Conservation (phyloP, 1,284 basidiomycete genomes). For the Volvariella surrecta region DNA sequence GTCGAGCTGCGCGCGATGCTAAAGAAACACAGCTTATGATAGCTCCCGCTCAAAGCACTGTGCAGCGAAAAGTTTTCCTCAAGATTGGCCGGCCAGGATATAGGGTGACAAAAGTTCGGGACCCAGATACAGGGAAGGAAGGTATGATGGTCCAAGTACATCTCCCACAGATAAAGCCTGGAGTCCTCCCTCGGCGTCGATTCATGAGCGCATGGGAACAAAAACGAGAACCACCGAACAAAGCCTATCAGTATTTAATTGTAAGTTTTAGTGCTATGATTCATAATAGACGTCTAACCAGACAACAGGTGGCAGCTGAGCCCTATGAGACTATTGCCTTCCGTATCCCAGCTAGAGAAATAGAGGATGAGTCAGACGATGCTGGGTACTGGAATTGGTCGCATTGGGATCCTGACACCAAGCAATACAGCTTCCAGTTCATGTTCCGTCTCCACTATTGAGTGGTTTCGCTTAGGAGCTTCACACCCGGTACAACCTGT, state of each 20-base stretch:
- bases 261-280: constrained; percentile 41
- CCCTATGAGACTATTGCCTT: constrained; percentile 99
- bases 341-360: constrained; percentile 95
- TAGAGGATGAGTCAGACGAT: constrained; percentile 89
- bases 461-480: no score
- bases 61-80: constrained; percentile 90
- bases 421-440: constrained; percentile 93
- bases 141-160: constrained; percentile 97
- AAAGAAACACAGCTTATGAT: constrained; percentile 88
- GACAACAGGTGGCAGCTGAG: constrained; percentile 84
- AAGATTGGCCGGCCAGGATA: constrained; percentile 98
- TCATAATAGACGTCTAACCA: constrained; percentile 1
- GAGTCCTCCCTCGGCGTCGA: constrained; percentile 77
- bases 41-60: constrained; percentile 63
- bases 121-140: constrained; percentile 70
- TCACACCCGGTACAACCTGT: no score
- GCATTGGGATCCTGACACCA: constrained; percentile 94
- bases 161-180: constrained; percentile 89
- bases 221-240: constrained; percentile 89
- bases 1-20: constrained; percentile 91
- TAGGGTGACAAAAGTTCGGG: constrained; percentile 84
- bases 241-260: constrained; percentile 95
- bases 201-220: constrained; percentile 99
- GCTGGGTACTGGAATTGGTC: constrained; percentile 93
- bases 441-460: constrained; percentile 73